These are phyloP conservation scores for Pythium pyrilobum DNA, from an alignment of 352 stramenopile genomes.

Conservation along the genomic window DNA sequence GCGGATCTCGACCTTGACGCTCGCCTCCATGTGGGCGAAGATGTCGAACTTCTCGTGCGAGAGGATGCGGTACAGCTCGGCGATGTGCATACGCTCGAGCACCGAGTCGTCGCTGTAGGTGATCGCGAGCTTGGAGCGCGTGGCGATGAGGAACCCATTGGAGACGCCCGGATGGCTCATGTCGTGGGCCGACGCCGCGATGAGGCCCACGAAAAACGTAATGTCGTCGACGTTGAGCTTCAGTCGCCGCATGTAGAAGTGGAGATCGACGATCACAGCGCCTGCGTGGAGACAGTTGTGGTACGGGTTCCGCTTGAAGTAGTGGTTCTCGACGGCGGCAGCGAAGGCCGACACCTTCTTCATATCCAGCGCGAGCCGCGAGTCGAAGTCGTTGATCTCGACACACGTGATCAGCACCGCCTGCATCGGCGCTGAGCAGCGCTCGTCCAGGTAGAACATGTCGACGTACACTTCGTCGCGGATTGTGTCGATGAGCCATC, in stretches of 20 bases:
- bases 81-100: slow-evolving; percentile 75
- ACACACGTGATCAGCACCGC: slow-evolving; percentile 52
- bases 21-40: slow-evolving; percentile 37
- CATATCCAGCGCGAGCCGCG: slow-evolving; percentile 41
- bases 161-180: slow-evolving; percentile 89
- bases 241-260: slow-evolving; percentile 57
- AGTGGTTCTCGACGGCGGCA: slow-evolving; percentile 52
- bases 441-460: slow-evolving; percentile 55
- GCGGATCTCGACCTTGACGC: slow-evolving; percentile 34
- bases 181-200: slow-evolving; percentile 89
- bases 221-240: slow-evolving; percentile 51
- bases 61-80: slow-evolving; percentile 57
- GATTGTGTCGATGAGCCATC: slow-evolving; percentile 47
- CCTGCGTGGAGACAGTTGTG: slow-evolving; percentile 69
- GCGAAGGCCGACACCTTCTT: slow-evolving; percentile 38
- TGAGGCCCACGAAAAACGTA: slow-evolving; percentile 56
- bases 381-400: slow-evolving; percentile 44
- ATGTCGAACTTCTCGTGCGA: slow-evolving; percentile 62
- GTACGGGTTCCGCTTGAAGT: slow-evolving; percentile 60
- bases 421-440: slow-evolving; percentile 35
- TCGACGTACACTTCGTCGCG: slow-evolving; percentile 58
- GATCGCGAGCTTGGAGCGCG: slow-evolving; percentile 85
- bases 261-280: slow-evolving; percentile 54
- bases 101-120: slow-evolving; percentile 91
- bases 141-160: slow-evolving; percentile 89